These are phyloP conservation scores for Didymella sp. DNA, from an alignment of 2,329 filamentous ascomycete genomes.

Conservation along the genomic window DNA sequence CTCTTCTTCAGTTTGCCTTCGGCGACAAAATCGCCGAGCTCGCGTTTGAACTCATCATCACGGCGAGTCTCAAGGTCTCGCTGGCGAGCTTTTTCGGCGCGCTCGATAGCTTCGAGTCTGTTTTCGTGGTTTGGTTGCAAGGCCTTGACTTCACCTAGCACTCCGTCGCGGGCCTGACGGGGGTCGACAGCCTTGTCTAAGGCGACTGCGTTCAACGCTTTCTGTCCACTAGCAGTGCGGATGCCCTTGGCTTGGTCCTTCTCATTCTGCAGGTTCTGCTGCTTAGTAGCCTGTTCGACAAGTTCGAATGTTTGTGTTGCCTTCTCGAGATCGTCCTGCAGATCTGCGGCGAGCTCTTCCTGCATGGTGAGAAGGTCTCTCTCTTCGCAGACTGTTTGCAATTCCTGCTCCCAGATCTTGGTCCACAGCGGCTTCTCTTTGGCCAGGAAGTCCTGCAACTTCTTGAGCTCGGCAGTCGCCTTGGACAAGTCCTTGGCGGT, in stretches of 20 bases:
- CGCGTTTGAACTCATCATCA: constrained; percentile 80
- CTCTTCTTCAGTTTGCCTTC: constrained; percentile 95
- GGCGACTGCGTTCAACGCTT: constrained; percentile 43
- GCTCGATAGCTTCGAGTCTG: constrained; percentile 91
- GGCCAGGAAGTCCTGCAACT: constrained; percentile 90
- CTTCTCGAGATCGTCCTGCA: constrained; percentile 95
- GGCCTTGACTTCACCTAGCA: constrained; percentile 91
- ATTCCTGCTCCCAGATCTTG: constrained; percentile 98
- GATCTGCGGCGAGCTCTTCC: constrained; percentile 90
- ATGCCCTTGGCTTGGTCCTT: constrained; percentile 58
- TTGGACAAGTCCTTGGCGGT: constrained; percentile 87
- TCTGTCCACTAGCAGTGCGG: constrained; percentile 58
- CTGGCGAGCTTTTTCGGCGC: constrained; percentile 90
- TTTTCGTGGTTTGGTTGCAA: constrained; percentile 94
- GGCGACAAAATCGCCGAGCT: constrained; percentile 83
- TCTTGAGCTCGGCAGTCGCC: constrained; percentile 86
- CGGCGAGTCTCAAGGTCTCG: constrained; percentile 82
- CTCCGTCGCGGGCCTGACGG: constrained; percentile 83
- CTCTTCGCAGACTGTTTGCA: constrained; percentile 95
- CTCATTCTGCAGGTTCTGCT: constrained; percentile 81
- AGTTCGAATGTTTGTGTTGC: constrained; percentile 91
- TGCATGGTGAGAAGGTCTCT: constrained; percentile 94
- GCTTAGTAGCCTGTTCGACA: constrained; percentile 97
- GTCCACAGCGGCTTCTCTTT: constrained; percentile 96
- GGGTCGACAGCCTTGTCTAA: constrained; percentile 68